Base-by-base conservation (phyloP, 1,139 yeast species). In the Nadsonia commutata region DNA sequence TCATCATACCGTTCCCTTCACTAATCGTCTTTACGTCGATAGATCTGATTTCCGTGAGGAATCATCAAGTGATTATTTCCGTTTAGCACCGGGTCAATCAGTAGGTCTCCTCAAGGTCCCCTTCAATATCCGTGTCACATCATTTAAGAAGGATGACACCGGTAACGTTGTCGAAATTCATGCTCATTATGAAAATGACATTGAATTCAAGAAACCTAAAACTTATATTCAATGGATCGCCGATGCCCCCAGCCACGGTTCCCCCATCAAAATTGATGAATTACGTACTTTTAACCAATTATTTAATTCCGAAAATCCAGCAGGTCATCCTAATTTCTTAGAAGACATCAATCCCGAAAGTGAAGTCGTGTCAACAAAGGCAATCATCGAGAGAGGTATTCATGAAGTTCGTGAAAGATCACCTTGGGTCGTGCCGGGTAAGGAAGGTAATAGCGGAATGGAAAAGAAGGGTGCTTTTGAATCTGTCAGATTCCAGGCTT, bases 191-290 rank as follows among this genome's bases (percentile, higher is more conserved):
- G 85, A 86, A 57, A 76, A 76, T 51, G 83, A 74, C 46, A 64
- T 68, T 42, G 67, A 69, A 41, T 73, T 71, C 56, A 70, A 72
- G 57, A 83, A 81, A 57, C 96, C 97, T 54, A 90, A 88, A 72
- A 86, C 98, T 1, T 93, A 70, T 59, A 86, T 93, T 58, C 98
- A 93, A 66, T 93, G 99, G 99, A 78, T 93, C 45, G 95, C 96
- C 40, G 75, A 76, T 49, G 67, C 78, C 17, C 68, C 70, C 37
- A 71, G 72, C 48, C 68, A 74, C 55, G 65, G 67, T 40, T 77
- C 85, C 6, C 86, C 86, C 5, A 68, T 80, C 20, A 63, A 62
- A 41, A 62, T 93, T 45, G 64, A 71, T 36, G 95, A 90, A 64
- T 84, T 88, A 21, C 77, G 98, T 63, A 71, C 85, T 48, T 85